Conservation (phyloP, 1,284 basidiomycete species). For the Rhodotorula sp. region DNA sequence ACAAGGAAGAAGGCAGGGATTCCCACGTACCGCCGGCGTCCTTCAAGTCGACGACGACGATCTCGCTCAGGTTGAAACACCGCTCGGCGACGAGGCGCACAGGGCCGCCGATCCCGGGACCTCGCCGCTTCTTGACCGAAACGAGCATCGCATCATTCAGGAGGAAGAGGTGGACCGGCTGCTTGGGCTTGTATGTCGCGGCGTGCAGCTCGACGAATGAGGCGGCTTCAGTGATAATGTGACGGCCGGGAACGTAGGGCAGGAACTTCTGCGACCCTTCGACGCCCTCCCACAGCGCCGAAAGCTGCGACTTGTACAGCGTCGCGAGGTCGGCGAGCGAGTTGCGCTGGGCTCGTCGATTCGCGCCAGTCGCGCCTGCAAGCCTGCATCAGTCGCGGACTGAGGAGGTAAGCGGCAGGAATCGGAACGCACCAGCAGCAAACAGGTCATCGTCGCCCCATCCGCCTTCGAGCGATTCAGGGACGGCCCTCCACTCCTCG, state of each 20-base stretch:
- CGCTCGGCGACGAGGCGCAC: constrained; percentile 79
- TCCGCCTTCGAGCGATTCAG: constrained; percentile 81
- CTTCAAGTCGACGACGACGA: constrained; percentile 91
- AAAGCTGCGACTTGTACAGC: constrained; percentile 91
- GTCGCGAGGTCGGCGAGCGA: constrained; percentile 90
- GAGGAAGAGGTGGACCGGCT: constrained; percentile 83
- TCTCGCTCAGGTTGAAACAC: constrained; percentile 89
- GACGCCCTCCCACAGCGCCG: constrained; percentile 82
- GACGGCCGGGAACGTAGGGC: constrained; percentile 83
- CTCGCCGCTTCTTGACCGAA: constrained; percentile 59
- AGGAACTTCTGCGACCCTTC: constrained; percentile 97
- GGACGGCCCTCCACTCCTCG: constrained; percentile 92
- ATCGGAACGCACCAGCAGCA: constrained; percentile 12
- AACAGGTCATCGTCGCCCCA: constrained; percentile 41
- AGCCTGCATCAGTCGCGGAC: constrained; percentile 39
- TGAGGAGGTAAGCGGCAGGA: constrained; percentile 51
- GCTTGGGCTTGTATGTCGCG: constrained; percentile 91
- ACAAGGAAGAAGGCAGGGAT: not conserved
- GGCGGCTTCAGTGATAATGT: constrained; percentile 84
- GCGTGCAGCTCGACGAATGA: constrained; percentile 83
- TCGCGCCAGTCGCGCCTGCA: constrained; percentile 41
- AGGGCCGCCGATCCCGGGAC: constrained; percentile 58
- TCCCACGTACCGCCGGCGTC: constrained; percentile 74
- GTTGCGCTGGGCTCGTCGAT: constrained; percentile 63
- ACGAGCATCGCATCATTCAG: constrained; percentile 89